Conservation (phyloP, 1,284 basidiomycete species). For the Thelephora terrestris region DNA sequence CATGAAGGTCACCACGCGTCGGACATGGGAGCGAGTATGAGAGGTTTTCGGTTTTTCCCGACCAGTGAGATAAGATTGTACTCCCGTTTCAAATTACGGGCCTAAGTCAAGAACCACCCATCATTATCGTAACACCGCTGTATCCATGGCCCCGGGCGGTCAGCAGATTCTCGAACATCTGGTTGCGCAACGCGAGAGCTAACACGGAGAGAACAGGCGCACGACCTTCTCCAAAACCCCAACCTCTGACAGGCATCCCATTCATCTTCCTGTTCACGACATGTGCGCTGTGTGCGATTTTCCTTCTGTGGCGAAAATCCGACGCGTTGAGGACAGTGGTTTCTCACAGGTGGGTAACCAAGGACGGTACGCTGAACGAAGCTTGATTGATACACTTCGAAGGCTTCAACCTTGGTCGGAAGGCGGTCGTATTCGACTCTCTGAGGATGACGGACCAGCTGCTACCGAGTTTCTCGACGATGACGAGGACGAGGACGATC, state of each 20-base stretch:
- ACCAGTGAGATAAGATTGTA: no score
- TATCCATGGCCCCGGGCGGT: no score
- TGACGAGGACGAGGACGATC: conserved; percentile 42
- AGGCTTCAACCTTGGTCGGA: conserved; percentile 52
- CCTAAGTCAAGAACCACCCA: no score
- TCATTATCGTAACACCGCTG: no score
- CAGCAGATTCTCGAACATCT: neutral
- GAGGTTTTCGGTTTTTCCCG: no score
- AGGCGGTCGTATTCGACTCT: conserved; percentile 52
- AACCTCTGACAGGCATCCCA: conserved; percentile 49
- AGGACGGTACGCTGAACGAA: neutral
- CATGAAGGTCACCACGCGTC: no score
- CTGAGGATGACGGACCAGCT: conserved; percentile 62
- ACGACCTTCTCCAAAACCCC: conserved; percentile 46
- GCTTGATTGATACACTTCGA: neutral
- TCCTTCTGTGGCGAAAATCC: conserved; percentile 57
- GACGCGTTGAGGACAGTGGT: conserved; percentile 48
- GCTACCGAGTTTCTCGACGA: conserved; percentile 54
- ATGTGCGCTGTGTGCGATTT: conserved; percentile 48
- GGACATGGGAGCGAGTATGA: no score
- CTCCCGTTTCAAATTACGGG: no score
- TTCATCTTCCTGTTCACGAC: conserved; percentile 50
- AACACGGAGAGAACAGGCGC: conserved; percentile 35
- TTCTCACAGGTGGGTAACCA: conserved; percentile 45
- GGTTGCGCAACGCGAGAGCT: neutral